phyloP scores from a whole-genome alignment of 768 basidiomycete genomes.

The Russula olivacea region DNA sequence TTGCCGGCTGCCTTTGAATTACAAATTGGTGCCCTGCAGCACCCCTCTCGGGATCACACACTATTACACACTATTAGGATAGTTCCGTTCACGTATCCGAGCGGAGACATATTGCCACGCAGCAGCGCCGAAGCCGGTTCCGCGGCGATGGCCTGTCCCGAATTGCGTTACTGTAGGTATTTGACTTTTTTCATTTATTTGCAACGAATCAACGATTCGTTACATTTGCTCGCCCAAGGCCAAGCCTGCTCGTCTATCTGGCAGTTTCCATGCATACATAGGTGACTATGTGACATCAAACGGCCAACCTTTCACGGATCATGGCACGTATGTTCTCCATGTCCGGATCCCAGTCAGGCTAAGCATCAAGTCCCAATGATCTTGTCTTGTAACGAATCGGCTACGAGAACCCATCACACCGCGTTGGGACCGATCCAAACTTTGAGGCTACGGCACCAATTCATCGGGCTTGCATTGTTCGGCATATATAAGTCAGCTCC shows the following conservation, averaged over 20 bases:
- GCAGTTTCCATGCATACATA: constrained; percentile 22
- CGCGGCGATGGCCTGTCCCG: constrained; percentile 23
- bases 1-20: constrained; percentile 12
- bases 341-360: constrained; percentile 21
- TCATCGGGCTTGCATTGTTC: constrained; percentile 11
- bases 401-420: constrained; percentile 23
- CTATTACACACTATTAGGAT: neutral
- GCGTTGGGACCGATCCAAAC: constrained; percentile 21
- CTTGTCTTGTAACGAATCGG: constrained; percentile 24
- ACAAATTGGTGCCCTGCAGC: constrained; percentile 4
- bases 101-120: constrained; percentile 1
- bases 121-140: constrained; percentile 23
- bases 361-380: constrained; percentile 22
- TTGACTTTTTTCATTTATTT: constrained; percentile 16
- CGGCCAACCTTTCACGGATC: constrained; percentile 18
- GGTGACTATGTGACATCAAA: constrained; percentile 14
- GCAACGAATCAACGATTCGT: neutral
- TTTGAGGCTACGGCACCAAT: constrained; percentile 17
- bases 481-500: constrained; percentile 18
- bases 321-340: constrained; percentile 22
- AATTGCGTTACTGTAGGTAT: constrained; percentile 11
- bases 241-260: constrained; percentile 23
- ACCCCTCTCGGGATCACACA: neutral
- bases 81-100: constrained; percentile 18
- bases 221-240: constrained; percentile 10